Evolutionary conservation across 306 rosid species (phyloP).

Genomic region (Lagenaria siceraria): DNA sequence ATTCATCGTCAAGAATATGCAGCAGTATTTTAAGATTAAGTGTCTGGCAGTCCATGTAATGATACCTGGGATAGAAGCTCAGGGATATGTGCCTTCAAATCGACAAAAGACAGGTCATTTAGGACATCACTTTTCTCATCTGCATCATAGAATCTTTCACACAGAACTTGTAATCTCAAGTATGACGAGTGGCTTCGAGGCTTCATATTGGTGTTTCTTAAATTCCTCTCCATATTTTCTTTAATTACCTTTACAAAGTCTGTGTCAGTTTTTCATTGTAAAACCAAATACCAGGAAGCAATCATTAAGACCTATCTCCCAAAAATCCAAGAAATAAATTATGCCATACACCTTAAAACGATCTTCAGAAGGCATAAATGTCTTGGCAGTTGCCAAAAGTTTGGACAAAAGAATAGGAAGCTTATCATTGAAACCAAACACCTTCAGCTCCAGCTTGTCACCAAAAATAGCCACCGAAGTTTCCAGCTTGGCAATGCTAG

Average conservation of each 20-base stretch:
- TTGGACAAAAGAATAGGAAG: conserved; percentile 67
- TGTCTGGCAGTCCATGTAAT: conserved; percentile 9
- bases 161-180: conserved; percentile 66
- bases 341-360: conserved; percentile 48
- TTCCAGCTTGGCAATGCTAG: conserved; percentile 83
- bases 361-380: conserved; percentile 60
- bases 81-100: conserved; percentile 60
- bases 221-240: conserved; percentile 69
- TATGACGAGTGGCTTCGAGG: conserved; percentile 79
- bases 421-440: conserved; percentile 83
- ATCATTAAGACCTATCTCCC: neutral
- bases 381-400: conserved; percentile 45
- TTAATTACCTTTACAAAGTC: conserved; percentile 52
- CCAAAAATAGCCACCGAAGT: conserved; percentile 62
- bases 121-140: conserved; percentile 48
- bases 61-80: conserved; percentile 76
- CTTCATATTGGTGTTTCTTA: conserved; percentile 85
- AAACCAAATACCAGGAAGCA: conserved; percentile 14
- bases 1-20: conserved; percentile 1
- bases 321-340: neutral
- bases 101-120: conserved; percentile 43
- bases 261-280: conserved; percentile 10
- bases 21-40: neutral
- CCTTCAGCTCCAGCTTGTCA: conserved; percentile 81
- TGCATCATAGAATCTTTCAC: conserved; percentile 57